These are phyloP conservation scores for Davidsoniella virescens DNA, from an alignment of 2,329 filamentous ascomycete species.

Conservation along the genomic window DNA sequence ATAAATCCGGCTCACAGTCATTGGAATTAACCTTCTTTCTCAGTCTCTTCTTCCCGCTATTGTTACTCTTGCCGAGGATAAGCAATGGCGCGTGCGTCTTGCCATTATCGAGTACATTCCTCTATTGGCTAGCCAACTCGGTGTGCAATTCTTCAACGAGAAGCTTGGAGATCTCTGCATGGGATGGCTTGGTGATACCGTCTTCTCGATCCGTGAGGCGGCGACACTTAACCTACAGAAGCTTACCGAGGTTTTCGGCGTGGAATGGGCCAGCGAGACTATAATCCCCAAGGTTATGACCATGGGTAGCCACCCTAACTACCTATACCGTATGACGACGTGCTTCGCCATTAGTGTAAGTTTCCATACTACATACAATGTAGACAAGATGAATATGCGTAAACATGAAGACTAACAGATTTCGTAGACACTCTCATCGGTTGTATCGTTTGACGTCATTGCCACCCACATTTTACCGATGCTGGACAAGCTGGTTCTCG, in stretches of 20 bases:
- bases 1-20: conserved; percentile 40
- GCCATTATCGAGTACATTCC: conserved; percentile 99
- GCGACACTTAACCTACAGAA: conserved; percentile 97
- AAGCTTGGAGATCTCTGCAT: conserved; percentile 92
- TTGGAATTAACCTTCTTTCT: conserved; percentile 91
- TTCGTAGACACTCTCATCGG: conserved; percentile 70
- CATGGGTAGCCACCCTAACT: conserved; percentile 97
- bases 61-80: conserved; percentile 93
- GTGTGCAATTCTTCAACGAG: conserved; percentile 96
- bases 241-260: conserved; percentile 93
- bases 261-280: conserved; percentile 90
- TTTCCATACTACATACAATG: conserved; percentile 16
- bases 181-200: conserved; percentile 95
- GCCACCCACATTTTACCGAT: conserved; percentile 87
- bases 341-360: conserved; percentile 96
- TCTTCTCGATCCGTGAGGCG: conserved; percentile 95
- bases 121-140: conserved; percentile 83
- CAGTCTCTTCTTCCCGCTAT: conserved; percentile 95
- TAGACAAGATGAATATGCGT: too few species aligned
- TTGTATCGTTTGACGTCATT: conserved; percentile 86
- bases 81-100: conserved; percentile 95
- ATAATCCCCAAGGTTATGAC: conserved; percentile 98
- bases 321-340: conserved; percentile 99
- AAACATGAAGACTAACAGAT: conserved; percentile 17
- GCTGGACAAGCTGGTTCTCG: conserved; percentile 80